Base-by-base conservation (phyloP, 495 filamentous ascomycete species). In the Xylaria intraflava region DNA sequence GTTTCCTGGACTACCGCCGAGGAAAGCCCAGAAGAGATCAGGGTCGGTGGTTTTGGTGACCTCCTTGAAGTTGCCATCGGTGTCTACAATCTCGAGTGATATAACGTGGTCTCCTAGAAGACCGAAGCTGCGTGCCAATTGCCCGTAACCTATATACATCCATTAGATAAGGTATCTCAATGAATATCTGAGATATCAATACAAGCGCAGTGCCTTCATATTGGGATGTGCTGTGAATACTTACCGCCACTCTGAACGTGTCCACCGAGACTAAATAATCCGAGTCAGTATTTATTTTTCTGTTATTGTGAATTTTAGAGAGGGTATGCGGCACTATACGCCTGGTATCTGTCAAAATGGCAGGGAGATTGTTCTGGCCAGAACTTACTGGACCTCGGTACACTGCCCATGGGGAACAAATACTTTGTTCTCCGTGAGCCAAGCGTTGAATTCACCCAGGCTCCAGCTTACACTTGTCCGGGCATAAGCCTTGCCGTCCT, bases 331-430 rank as follows among this genome's bases (percentile, higher is more conserved):
- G n/a, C n/a, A n/a, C n/a, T n/a, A n/a, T n/a, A n/a, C n/a, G n/a
- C n/a, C n/a, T n/a, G n/a, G n/a, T n/a, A n/a, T n/a, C n/a, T n/a
- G n/a, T n/a, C n/a, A n/a, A n/a, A n/a, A n/a, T n/a, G n/a, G n/a
- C n/a, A n/a, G 31, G 6, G 31, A 45, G 16, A 19, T 4, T 3
- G 4, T 8, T 43, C 20, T 0, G n/a, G 33, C 2, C 2, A 8
- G 35, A 31, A 55, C 52, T 55, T 20, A 55, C 52, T 65, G 65
- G 14, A 75, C 72, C 46, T 68, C 53, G 12, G 56, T 62, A 45
- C 72, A 75, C 46, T 75, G 70, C 45, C 72, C 72, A 26, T 71
- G 67, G 11, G 72, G 72, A 12, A 75, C 65, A 46, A 75, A 75
- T 9, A 65, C 40, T 26, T 65, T 62, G 45, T 72, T 55, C 23